Evolutionary conservation across 2,329 filamentous ascomycete species (phyloP).

Genomic region (Cadophora sp.): DNA sequence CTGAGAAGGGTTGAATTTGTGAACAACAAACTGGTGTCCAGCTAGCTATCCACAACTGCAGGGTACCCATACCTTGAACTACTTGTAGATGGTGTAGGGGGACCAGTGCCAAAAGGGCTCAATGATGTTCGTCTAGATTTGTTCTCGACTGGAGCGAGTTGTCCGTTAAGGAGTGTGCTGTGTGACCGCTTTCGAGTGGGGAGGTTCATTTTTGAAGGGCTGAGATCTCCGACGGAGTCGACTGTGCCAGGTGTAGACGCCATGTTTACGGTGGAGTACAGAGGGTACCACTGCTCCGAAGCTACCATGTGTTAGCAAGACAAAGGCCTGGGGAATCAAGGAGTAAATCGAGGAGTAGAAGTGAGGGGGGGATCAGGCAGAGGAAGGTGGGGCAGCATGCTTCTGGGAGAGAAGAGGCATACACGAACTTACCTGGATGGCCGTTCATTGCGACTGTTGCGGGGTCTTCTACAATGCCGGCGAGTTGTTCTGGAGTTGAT

Average conservation of each 20-base stretch:
- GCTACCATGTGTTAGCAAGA: constrained; percentile 29
- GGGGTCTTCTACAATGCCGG: background rate
- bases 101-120: constrained; percentile 38
- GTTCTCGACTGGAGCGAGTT: constrained; percentile 31
- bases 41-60: constrained; percentile 33
- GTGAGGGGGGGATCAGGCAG: background rate
- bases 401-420: background rate
- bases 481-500: background rate
- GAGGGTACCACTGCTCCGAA: constrained; percentile 12
- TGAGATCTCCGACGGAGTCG: constrained; percentile 29
- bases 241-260: constrained; percentile 38
- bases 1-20: constrained; percentile 25
- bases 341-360: no score
- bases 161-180: constrained; percentile 38
- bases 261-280: constrained; percentile 29
- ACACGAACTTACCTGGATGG: constrained; percentile 11
- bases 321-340: background rate
- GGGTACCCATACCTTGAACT: constrained; percentile 42
- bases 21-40: constrained; percentile 39
- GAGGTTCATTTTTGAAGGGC: constrained; percentile 32
- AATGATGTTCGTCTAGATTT: constrained; percentile 44
- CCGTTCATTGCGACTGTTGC: constrained; percentile 13
- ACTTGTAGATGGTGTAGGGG: constrained; percentile 35
- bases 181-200: constrained; percentile 43
- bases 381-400: constrained; percentile 7